Evolutionary conservation across 1,139 yeast genomes (phyloP).

Genomic region (Protomyces lactucae-debilis): DNA sequence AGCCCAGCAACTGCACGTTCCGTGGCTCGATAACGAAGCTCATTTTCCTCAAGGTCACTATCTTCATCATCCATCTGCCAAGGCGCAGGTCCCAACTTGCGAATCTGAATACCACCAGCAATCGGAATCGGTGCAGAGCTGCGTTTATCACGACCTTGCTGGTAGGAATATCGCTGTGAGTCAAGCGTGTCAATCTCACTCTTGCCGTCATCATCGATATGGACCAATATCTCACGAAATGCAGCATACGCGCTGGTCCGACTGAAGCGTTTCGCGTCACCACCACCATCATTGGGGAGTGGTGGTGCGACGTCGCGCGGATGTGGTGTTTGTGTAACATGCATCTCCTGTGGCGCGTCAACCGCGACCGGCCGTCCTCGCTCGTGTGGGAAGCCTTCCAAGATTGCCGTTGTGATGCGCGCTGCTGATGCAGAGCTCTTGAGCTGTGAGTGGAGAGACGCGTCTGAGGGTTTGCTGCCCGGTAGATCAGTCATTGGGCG

Average conservation of each 20-base stretch:
- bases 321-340: background rate
- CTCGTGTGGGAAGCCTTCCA: background rate
- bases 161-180: background rate
- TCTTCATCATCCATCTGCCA: background rate
- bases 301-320: background rate
- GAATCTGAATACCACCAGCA: background rate
- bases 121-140: background rate
- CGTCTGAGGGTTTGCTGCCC: background rate
- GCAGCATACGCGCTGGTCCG: background rate
- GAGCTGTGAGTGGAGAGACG: background rate
- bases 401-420: background rate
- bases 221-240: background rate
- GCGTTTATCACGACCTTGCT: background rate
- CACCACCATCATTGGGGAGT: background rate
- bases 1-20: background rate
- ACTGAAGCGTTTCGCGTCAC: background rate
- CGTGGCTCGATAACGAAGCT: background rate
- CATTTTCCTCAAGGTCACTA: background rate
- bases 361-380: background rate
- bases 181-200: background rate
- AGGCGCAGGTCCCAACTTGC: background rate
- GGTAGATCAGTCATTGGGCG: background rate
- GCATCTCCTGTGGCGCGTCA: background rate
- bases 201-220: background rate
- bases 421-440: background rate